Evolutionary conservation across 2,329 filamentous ascomycete species (phyloP).

Genomic region (Chaetomiaceae sp.): DNA sequence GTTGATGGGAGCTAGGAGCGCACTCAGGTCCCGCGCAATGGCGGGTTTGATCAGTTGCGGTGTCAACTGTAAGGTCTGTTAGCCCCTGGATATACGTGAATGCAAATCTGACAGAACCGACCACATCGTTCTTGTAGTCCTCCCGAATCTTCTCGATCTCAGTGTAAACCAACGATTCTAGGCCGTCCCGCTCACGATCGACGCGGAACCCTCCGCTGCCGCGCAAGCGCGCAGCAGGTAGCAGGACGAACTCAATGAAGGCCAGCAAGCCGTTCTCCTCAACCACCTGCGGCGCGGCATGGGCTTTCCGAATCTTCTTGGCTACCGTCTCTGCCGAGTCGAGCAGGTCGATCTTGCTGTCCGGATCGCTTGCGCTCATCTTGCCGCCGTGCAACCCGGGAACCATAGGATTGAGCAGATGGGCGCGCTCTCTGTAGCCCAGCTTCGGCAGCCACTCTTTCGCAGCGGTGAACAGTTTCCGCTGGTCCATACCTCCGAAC

Average conservation of each 20-base stretch:
- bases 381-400: slow-evolving; percentile 80
- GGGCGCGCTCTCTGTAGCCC: slow-evolving; percentile 71
- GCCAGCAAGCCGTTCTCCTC: slow-evolving; percentile 84
- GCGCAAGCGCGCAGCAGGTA: slow-evolving; percentile 68
- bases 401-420: slow-evolving; percentile 67
- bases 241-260: slow-evolving; percentile 81
- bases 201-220: slow-evolving; percentile 63
- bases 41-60: slow-evolving; percentile 88
- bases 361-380: slow-evolving; percentile 74
- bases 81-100: not conserved
- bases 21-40: slow-evolving; percentile 66
- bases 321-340: slow-evolving; percentile 69
- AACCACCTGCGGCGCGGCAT: slow-evolving; percentile 67
- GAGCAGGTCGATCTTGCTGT: slow-evolving; percentile 91
- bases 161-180: slow-evolving; percentile 76
- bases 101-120: slow-evolving; percentile 41
- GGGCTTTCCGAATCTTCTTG: slow-evolving; percentile 84
- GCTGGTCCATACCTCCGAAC: slow-evolving; percentile 81
- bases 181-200: slow-evolving; percentile 56
- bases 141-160: slow-evolving; percentile 68
- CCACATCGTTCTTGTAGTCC: slow-evolving; percentile 75
- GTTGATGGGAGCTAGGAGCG: slow-evolving; percentile 73
- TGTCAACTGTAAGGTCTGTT: slow-evolving; percentile 53
- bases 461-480: slow-evolving; percentile 84
- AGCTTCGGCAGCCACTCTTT: slow-evolving; percentile 81